phyloP scores from a whole-genome alignment of 2,329 filamentous ascomycete genomes.

The Endocalyx cinctus region DNA sequence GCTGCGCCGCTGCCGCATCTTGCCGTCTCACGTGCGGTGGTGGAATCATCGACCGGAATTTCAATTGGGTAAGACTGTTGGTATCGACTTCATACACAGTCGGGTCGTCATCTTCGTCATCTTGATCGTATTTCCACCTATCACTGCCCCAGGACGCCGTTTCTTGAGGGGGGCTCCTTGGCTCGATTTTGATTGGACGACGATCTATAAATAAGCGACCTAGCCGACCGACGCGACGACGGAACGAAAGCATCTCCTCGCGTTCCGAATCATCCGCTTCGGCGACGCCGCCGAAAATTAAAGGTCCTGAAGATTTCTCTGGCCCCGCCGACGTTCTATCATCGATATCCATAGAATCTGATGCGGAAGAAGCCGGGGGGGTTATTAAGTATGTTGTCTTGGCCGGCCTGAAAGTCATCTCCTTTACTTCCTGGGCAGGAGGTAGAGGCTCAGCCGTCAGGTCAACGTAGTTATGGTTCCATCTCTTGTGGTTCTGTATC shows the following conservation, averaged over 20 bases:
- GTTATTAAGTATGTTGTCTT: conserved; percentile 69
- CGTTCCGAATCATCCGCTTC: conserved; percentile 32
- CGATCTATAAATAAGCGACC: conserved; percentile 87
- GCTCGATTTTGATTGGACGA: conserved; percentile 51
- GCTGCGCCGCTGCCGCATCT: conserved; percentile 21
- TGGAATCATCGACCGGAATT: conserved; percentile 57
- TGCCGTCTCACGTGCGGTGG: conserved; percentile 37
- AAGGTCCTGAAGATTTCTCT: conserved; percentile 29
- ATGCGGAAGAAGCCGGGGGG: conserved; percentile 53
- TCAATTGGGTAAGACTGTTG: conserved; percentile 54
- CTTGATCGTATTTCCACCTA: conserved; percentile 82
- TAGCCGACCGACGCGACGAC: conserved; percentile 77
- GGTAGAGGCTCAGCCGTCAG: conserved; percentile 81
- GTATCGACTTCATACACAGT: conserved; percentile 73
- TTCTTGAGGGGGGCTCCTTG: conserved; percentile 27
- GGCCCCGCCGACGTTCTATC: conserved; percentile 29
- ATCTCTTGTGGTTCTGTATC: conserved; percentile 80
- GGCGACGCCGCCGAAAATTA: conserved; percentile 43
- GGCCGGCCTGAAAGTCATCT: conserved; percentile 64
- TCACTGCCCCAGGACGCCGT: conserved; percentile 43
- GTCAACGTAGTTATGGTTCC: conserved; percentile 88
- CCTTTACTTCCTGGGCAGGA: conserved; percentile 63
- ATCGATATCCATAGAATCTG: conserved; percentile 54
- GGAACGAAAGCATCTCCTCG: conserved; percentile 60
- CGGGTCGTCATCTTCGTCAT: conserved; percentile 70